Evolutionary conservation across 2,329 filamentous ascomycete species (phyloP).

Genomic region (Neopestalotiopsis sp.): DNA sequence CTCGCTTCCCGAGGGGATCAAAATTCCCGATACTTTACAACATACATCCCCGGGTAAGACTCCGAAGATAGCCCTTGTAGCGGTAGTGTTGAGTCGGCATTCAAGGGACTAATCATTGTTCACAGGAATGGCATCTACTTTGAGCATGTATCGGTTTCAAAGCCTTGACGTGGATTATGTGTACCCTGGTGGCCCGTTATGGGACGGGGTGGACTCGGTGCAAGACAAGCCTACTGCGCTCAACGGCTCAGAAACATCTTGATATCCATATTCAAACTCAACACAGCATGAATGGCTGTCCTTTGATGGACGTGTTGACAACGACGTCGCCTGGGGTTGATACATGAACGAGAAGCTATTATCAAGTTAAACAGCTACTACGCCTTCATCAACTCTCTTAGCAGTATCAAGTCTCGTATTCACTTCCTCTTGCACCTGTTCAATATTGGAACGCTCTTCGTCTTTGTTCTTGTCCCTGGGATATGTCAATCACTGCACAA

Average conservation of each 20-base stretch:
- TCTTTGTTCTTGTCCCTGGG: background rate
- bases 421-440: background rate
- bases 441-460: background rate
- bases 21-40: constrained; percentile 20
- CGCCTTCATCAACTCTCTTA: background rate
- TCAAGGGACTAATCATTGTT: background rate
- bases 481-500: background rate
- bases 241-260: background rate
- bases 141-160: background rate
- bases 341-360: background rate
- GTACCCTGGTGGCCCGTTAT: constrained; percentile 6
- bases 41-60: constrained; percentile 1
- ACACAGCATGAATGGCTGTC: too few species aligned
- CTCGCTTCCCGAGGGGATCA: constrained; percentile 18
- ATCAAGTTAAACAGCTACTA: background rate
- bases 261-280: background rate
- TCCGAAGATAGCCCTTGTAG: background rate
- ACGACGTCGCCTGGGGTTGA: background rate
- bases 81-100: too few species aligned
- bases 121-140: background rate
- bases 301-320: too few species aligned
- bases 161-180: background rate
- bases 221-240: background rate
- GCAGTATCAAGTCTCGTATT: background rate
- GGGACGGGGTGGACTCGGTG: background rate